Conservation (phyloP, 306 rosid genomes). For the Dalbergia cochinchinensis region DNA sequence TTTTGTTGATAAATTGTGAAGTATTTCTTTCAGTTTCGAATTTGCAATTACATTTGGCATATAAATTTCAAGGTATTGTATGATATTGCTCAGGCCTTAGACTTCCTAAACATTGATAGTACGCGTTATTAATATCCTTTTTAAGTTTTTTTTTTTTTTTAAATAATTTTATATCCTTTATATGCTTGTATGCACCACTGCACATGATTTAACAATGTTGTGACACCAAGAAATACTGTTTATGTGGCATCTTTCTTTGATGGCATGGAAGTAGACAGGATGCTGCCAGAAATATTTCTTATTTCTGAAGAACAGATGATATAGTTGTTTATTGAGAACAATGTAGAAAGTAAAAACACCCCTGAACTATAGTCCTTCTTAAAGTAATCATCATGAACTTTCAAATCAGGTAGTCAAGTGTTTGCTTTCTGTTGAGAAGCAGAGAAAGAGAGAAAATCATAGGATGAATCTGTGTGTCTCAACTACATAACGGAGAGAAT, state of each 20-base stretch:
- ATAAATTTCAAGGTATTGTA: not conserved
- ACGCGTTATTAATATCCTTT: slow-evolving; percentile 20
- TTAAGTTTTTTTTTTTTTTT: not conserved
- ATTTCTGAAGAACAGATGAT: not conserved
- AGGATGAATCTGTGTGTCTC: too few relatives aligned
- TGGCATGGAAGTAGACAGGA: not conserved
- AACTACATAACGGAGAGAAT: too few relatives aligned
- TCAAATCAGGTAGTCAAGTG: not conserved
- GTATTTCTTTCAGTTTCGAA: slow-evolving; percentile 23
- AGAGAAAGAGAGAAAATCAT: too few relatives aligned
- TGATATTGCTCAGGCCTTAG: not conserved
- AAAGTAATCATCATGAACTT: not conserved
- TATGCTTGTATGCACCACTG: not conserved
- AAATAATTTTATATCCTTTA: not conserved
- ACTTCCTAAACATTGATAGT: not conserved
- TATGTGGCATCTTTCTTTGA: not conserved
- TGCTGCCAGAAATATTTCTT: not conserved
- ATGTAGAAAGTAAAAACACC: not conserved
- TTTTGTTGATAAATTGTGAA: slow-evolving; percentile 7
- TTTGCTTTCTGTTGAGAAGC: too few relatives aligned
- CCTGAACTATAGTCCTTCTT: not conserved
- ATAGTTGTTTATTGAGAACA: not conserved
- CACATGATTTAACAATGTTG: slow-evolving; percentile 13
- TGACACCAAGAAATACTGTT: not conserved
- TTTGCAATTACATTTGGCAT: slow-evolving; percentile 17